A percentile compares a stretch with the other conserved stretches of the same genome.
These are phyloP conservation scores for Cyberlindnera mississippiensis DNA, from an alignment of 805 yeast species.

Conservation along the genomic window DNA sequence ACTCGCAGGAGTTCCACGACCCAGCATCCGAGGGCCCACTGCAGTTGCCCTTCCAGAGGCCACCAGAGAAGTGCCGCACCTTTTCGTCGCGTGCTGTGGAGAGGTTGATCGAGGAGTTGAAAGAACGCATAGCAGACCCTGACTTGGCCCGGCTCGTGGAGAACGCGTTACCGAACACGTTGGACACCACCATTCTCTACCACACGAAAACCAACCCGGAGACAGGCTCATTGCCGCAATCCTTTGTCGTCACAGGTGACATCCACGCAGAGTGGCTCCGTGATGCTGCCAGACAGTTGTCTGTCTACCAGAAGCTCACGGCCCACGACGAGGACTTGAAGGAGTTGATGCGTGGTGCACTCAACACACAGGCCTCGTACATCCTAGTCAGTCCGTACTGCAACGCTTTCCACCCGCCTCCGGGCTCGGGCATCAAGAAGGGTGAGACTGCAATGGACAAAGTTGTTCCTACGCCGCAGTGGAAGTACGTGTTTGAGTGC, in stretches of 20 bases:
- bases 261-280: constrained; percentile 92
- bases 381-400: constrained; percentile 70
- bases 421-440: constrained; percentile 36
- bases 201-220: constrained; percentile 31
- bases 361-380: constrained; percentile 69
- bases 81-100: constrained; percentile 64
- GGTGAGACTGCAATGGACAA: constrained; percentile 54
- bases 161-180: constrained; percentile 80
- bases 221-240: constrained; percentile 38
- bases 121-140: constrained; percentile 44
- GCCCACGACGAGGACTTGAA: constrained; percentile 45
- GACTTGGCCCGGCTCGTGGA: constrained; percentile 76
- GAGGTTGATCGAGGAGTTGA: constrained; percentile 48
- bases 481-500: constrained; percentile 77
- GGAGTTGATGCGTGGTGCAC: constrained; percentile 68
- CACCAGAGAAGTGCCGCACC: constrained; percentile 67
- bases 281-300: constrained; percentile 79
- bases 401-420: constrained; percentile 89
- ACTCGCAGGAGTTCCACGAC: constrained; percentile 47
- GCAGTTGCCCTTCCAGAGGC: constrained; percentile 70
- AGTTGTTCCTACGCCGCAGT: constrained; percentile 68
- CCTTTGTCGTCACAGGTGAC: constrained; percentile 88
- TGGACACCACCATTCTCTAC: constrained; percentile 85
- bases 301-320: constrained; percentile 66
- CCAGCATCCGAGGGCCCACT: constrained; percentile 58